phyloP scores from a whole-genome alignment of 2,329 filamentous ascomycete species.

The Exophiala alcalophila region DNA sequence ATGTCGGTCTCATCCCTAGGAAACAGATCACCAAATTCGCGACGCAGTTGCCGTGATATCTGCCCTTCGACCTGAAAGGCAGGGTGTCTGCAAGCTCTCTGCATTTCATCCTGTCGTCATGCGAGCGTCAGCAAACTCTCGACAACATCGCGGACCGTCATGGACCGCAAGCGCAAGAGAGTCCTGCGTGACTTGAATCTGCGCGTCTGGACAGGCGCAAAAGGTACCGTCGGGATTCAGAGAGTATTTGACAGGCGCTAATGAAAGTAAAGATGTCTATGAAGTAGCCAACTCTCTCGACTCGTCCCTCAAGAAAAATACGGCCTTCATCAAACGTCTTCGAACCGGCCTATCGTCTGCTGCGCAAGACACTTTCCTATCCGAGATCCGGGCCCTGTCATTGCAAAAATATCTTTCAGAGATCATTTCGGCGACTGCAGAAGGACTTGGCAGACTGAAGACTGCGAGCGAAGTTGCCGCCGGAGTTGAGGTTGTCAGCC shows the following conservation, averaged over 20 bases:
- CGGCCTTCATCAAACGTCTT: slow-evolving; percentile 93
- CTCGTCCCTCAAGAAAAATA: slow-evolving; percentile 96
- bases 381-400: slow-evolving; percentile 85
- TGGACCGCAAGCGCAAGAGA: slow-evolving; percentile 56
- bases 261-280: slow-evolving; percentile 64
- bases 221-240: slow-evolving; percentile 54
- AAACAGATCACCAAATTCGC: too few relatives aligned
- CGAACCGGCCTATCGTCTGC: slow-evolving; percentile 82
- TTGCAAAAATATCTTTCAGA: slow-evolving; percentile 96
- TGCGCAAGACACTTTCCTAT: slow-evolving; percentile 76
- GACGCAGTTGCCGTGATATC: slow-evolving; percentile 11
- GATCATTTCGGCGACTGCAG: slow-evolving; percentile 92
- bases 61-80: slow-evolving; percentile 9
- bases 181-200: slow-evolving; percentile 87
- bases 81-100: slow-evolving; percentile 16
- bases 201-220: slow-evolving; percentile 83
- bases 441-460: slow-evolving; percentile 89
- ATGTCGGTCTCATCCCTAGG: too few relatives aligned
- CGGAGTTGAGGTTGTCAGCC: slow-evolving; percentile 87
- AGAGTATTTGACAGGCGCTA: slow-evolving; percentile 7
- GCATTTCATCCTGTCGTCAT: slow-evolving; percentile 25
- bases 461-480: slow-evolving; percentile 86
- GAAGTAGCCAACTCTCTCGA: slow-evolving; percentile 76
- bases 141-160: slow-evolving; percentile 33
- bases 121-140: slow-evolving; percentile 25